Base-by-base conservation (phyloP, 2,329 filamentous ascomycete genomes). In the Botryotinia globosa region DNA sequence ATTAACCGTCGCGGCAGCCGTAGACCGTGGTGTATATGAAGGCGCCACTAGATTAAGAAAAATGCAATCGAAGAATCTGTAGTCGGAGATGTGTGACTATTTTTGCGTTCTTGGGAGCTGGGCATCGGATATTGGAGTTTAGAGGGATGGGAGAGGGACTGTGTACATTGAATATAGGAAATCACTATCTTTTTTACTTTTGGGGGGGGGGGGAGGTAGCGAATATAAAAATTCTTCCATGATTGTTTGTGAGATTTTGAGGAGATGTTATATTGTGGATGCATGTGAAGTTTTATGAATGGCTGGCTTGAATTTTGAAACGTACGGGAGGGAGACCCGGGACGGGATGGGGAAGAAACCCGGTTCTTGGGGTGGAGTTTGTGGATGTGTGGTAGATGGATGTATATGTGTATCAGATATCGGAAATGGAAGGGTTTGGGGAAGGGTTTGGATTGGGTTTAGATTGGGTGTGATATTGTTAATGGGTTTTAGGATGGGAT, bases 21-120 rank as follows among this genome's bases (percentile, higher is more conserved):
- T 99, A 45, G 96, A 99, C 81, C 89, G 97, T 72, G 93, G 92
- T 67, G 83, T 98, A 74, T 99, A 98, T 79, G 96, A 99, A 83
- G 96, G 96, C 59, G 88, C 89, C 4, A 89, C 91, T 73, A 89
- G 92, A 80, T 86, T 98, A 76, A 97, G 92, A 88, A 99, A 99
- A 87, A 82, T 97, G 81, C 93, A 87, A 77, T 83, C 85, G 8
- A 91, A 91, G 83, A 88, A 88, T 75, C 79, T 89, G 74, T 90
- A 74, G 73, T 72, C 65, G 45, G 72, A 67, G 58, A 62, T 37
- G 76, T 77, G 76, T 76, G 59, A 56, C 58, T 29, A 22, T 62
- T 62, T n/a, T 62, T 44, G 25, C 20, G 39, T 56, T 65, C 25
- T 42, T 67, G 25, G 65, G 65, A 65, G 32, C 37, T 64, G 10